Evolutionary conservation across 805 yeast genomes (phyloP).

Genomic region (Cyberlindnera americana): DNA sequence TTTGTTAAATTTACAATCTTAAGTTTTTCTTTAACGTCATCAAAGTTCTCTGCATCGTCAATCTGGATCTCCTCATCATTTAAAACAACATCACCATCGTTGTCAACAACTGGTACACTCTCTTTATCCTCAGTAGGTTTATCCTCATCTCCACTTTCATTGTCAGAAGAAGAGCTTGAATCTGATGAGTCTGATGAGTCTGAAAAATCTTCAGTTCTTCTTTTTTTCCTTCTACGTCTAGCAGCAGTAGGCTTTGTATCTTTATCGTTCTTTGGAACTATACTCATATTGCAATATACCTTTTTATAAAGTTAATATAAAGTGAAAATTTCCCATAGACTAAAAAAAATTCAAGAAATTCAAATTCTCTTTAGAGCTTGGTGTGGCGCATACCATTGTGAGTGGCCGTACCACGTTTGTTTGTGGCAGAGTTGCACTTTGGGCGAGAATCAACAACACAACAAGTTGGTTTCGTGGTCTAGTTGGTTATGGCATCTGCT

Average conservation of each 20-base stretch:
- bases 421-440: too few species aligned
- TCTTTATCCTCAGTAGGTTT: conserved; percentile 7
- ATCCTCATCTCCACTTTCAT: conserved; percentile 23
- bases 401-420: background rate
- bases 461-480: conserved; percentile 84
- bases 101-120: conserved; percentile 8
- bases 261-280: conserved; percentile 24
- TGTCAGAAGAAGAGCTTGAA: conserved; percentile 32
- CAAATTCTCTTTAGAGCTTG: too few species aligned
- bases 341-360: too few species aligned
- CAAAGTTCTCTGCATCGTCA: conserved; percentile 14
- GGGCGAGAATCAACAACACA: background rate
- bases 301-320: background rate
- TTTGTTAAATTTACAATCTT: conserved; percentile 29
- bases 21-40: conserved; percentile 15
- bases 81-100: conserved; percentile 27
- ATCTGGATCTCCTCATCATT: conserved; percentile 32
- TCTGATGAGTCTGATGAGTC: conserved; percentile 48
- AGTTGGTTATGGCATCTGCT: conserved; percentile 99
- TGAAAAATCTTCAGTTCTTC: conserved; percentile 78
- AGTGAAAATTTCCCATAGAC: too few species aligned
- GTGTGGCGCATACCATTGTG: too few species aligned
- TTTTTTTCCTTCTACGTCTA: conserved; percentile 66
- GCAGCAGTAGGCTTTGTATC: conserved; percentile 14
- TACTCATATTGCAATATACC: conserved; percentile 18